Percentiles rank a stretch among this genome's conserved stretches.
phyloP scores from a whole-genome alignment of 805 yeast species.

The Torulaspora indica region DNA sequence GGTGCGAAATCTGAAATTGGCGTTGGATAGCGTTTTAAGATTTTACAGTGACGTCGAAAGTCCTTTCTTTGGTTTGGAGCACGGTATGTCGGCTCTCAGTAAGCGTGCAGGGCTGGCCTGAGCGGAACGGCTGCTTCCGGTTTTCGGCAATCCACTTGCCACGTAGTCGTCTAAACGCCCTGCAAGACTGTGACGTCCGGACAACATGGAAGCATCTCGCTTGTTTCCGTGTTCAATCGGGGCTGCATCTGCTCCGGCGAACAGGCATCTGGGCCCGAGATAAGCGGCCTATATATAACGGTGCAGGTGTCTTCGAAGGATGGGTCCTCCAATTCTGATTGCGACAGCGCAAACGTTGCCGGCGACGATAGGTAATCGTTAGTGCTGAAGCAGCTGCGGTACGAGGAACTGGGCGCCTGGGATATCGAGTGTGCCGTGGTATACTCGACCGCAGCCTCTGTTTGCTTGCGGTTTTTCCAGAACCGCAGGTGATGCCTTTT shows the following conservation, averaged over 20 bases:
- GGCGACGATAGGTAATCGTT: not conserved
- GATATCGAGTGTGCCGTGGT: not conserved
- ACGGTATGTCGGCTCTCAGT: not conserved
- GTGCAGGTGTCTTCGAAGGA: not conserved
- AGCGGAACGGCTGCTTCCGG: not conserved
- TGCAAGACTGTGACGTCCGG: not conserved
- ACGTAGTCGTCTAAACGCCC: not conserved
- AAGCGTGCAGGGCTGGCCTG: not conserved
- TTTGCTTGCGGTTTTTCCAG: slow-evolving; percentile 1
- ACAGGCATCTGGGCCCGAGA: not conserved
- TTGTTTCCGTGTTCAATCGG: not conserved
- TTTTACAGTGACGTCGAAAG: too few species aligned
- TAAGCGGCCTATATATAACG: not conserved
- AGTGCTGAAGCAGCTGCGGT: not conserved
- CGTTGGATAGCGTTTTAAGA: too few species aligned
- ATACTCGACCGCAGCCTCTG: not conserved
- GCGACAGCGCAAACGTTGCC: not conserved
- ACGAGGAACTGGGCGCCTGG: not conserved
- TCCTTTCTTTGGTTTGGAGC: too few species aligned
- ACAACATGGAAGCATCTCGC: not conserved
- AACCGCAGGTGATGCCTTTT: slow-evolving; percentile 1
- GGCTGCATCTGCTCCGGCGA: not conserved
- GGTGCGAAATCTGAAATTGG: too few species aligned
- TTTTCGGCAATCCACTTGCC: not conserved
- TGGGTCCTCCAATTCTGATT: not conserved